phyloP scores from a whole-genome alignment of 73 alveolate genomes.

The Urostyla sp. region DNA sequence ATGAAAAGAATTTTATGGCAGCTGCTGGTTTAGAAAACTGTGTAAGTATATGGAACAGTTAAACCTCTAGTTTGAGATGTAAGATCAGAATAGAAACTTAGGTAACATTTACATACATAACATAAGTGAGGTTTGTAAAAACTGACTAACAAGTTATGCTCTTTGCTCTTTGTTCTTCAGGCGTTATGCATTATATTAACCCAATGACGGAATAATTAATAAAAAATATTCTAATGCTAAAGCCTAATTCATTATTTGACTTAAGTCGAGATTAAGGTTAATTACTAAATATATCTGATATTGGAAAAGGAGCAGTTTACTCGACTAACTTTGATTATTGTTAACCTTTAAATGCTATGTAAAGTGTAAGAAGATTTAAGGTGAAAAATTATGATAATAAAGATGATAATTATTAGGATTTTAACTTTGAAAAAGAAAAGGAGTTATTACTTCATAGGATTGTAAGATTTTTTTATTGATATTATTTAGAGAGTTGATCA shows the following conservation, averaged over 20 bases:
- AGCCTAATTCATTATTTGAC: conserved; percentile 45
- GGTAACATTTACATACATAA: conserved; percentile 16
- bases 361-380: too few species aligned
- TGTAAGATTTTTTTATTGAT: conserved; percentile 17
- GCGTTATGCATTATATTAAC: conserved; percentile 50
- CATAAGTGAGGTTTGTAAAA: conserved; percentile 42
- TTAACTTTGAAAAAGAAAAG: conserved; percentile 4
- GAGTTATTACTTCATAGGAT: conserved; percentile 42
- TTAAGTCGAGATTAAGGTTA: background rate
- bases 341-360: too few species aligned
- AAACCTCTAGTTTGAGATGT: conserved; percentile 41
- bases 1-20: conserved; percentile 43
- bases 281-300: background rate
- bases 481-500: conserved; percentile 8
- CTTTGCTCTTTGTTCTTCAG: conserved; percentile 36
- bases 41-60: conserved; percentile 50
- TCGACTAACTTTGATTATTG: background rate
- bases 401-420: conserved; percentile 7
- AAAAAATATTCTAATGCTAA: conserved; percentile 8
- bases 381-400: background rate
- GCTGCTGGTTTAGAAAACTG: conserved; percentile 63
- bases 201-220: conserved; percentile 41
- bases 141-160: conserved; percentile 3
- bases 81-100: conserved; percentile 17
- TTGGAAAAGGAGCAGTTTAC: background rate